Conservation (phyloP, 495 filamentous ascomycete species). For the Acidomyces sp. region DNA sequence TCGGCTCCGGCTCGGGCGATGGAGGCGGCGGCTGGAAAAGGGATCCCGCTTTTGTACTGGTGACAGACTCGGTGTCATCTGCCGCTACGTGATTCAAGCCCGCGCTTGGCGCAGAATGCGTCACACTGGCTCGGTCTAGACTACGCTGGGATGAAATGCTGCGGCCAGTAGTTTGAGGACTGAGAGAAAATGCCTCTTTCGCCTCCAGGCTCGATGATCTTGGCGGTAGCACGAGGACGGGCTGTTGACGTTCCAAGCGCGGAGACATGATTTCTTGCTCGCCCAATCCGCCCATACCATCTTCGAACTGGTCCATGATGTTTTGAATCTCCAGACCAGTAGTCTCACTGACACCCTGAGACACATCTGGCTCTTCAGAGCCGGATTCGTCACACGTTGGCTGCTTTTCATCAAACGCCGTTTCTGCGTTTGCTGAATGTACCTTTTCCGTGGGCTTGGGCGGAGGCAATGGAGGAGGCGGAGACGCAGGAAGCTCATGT, state of each 20-base stretch:
- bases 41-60: conserved; percentile 24
- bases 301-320: conserved; percentile 67
- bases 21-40: conserved; percentile 59
- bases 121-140: background rate
- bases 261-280: conserved; percentile 75
- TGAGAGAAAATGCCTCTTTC: conserved; percentile 29
- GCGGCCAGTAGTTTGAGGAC: conserved; percentile 17
- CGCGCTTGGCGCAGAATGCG: background rate
- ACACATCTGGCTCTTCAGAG: conserved; percentile 9
- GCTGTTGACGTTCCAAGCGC: conserved; percentile 56
- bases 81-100: conserved; percentile 4
- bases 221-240: conserved; percentile 65
- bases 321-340: conserved; percentile 73
- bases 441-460: background rate
- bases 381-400: conserved; percentile 1
- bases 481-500: background rate
- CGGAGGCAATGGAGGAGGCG: conserved; percentile 2
- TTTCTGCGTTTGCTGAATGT: background rate
- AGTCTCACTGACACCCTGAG: conserved; percentile 10
- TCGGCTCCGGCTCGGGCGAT: conserved; percentile 76
- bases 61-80: conserved; percentile 31
- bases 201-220: conserved; percentile 75
- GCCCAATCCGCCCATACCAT: conserved; percentile 49
- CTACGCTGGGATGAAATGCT: conserved; percentile 7
- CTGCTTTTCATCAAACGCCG: conserved; percentile 17